phyloP scores from a whole-genome alignment of 768 basidiomycete genomes.

The Boletus reticuloceps region DNA sequence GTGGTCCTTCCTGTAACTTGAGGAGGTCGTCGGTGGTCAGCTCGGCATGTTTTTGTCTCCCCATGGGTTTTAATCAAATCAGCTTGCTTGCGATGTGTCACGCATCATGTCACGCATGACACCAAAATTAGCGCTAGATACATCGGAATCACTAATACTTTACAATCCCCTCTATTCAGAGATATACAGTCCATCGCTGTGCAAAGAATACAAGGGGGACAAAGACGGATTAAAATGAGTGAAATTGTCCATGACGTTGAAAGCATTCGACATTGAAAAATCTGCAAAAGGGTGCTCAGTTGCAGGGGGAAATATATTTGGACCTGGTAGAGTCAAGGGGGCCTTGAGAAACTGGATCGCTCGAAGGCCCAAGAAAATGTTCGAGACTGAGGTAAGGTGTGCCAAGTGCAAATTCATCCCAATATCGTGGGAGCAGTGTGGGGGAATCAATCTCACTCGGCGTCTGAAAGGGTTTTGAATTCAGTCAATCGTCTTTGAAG shows the following conservation, averaged over 20 bases:
- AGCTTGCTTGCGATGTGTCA: not conserved
- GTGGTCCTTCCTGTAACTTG: slow-evolving; percentile 42
- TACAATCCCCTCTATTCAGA: not conserved
- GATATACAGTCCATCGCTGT: not conserved
- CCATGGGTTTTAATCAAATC: slow-evolving; percentile 4
- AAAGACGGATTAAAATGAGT: slow-evolving; percentile 1
- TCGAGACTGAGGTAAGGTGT: not conserved
- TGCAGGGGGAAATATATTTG: not conserved
- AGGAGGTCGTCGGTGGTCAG: slow-evolving; percentile 48
- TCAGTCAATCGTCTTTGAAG: slow-evolving; percentile 1
- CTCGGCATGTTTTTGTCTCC: slow-evolving; percentile 14
- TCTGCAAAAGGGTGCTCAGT: not conserved
- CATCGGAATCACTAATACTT: not conserved
- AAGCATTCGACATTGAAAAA: not conserved
- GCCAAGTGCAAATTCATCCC: not conserved
- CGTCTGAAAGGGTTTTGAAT: slow-evolving; percentile 18
- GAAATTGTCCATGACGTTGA: not conserved
- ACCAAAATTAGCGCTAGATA: not conserved
- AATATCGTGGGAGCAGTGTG: not conserved
- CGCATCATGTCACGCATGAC: not conserved
- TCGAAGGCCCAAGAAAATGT: not conserved
- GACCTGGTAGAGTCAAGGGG: not conserved
- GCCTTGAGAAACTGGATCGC: not conserved
- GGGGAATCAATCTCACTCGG: slow-evolving; percentile 23
- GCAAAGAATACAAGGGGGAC: not conserved